These are phyloP conservation scores for Candida railenensis DNA, from an alignment of 805 yeast species.

Conservation along the genomic window DNA sequence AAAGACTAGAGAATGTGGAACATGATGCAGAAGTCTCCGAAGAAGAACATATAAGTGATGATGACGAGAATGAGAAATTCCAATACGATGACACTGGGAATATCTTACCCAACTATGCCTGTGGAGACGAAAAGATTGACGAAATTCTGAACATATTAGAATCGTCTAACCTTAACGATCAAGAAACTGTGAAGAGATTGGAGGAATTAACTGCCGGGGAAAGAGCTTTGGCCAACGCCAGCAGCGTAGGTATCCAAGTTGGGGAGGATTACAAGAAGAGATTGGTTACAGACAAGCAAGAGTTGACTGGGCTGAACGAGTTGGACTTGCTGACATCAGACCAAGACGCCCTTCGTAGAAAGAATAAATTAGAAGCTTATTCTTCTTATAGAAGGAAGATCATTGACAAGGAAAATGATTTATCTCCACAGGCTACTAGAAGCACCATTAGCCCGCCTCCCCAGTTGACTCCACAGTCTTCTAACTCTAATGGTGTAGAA, in stretches of 20 bases:
- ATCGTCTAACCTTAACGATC: slow-evolving; percentile 43
- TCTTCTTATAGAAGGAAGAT: slow-evolving; percentile 58
- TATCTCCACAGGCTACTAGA: neutral
- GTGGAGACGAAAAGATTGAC: slow-evolving; percentile 39
- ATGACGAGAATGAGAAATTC: slow-evolving; percentile 55
- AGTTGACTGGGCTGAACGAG: slow-evolving; percentile 40
- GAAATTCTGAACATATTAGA: slow-evolving; percentile 36
- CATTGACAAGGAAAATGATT: slow-evolving; percentile 55
- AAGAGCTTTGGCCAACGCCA: slow-evolving; percentile 59
- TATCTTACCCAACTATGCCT: slow-evolving; percentile 57
- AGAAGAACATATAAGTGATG: slow-evolving; percentile 61
- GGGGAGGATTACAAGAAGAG: slow-evolving; percentile 32
- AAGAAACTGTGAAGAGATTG: slow-evolving; percentile 47
- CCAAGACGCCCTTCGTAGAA: slow-evolving; percentile 48
- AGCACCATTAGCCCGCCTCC: slow-evolving; percentile 6
- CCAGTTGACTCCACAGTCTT: neutral
- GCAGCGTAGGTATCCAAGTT: slow-evolving; percentile 36
- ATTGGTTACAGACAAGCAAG: slow-evolving; percentile 35
- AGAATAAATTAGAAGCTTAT: slow-evolving; percentile 54
- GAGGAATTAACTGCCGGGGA: slow-evolving; percentile 59
- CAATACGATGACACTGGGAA: slow-evolving; percentile 62
- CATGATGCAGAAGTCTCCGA: slow-evolving; percentile 44
- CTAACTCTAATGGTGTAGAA: slow-evolving; percentile 12
- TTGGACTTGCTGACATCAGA: slow-evolving; percentile 43
- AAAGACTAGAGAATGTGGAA: slow-evolving; percentile 42